Evolutionary conservation across 768 basidiomycete genomes (phyloP).

Genomic region (Paxillus ammoniavirescens): DNA sequence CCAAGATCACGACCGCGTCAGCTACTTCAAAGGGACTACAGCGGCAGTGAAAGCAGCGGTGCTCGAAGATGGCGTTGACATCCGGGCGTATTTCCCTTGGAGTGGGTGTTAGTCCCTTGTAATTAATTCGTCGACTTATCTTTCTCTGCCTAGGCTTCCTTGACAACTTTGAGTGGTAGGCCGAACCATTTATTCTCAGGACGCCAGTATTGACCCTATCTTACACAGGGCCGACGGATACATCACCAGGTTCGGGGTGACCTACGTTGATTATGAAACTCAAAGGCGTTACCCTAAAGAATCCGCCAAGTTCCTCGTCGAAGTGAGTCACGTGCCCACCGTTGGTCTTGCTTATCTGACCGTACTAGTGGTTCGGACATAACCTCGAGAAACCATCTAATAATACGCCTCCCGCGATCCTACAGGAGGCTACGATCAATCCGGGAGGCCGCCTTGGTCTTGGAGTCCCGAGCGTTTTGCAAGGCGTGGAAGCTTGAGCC

Average conservation of each 20-base stretch:
- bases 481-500: not conserved
- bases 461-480: not conserved
- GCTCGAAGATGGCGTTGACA: conserved; percentile 59
- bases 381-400: conserved; percentile 16
- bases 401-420: not conserved
- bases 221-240: conserved; percentile 59
- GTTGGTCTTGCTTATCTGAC: not conserved
- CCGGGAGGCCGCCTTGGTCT: not conserved
- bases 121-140: not conserved
- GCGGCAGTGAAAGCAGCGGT: conserved; percentile 55
- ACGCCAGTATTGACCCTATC: not conserved
- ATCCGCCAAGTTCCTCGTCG: conserved; percentile 53
- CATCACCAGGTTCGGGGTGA: conserved; percentile 64
- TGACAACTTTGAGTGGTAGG: conserved; percentile 68
- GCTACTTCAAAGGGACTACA: conserved; percentile 64
- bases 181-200: not conserved
- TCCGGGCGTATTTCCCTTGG: conserved; percentile 64
- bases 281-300: conserved; percentile 66
- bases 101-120: conserved; percentile 38
- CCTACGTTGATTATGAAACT: conserved; percentile 69
- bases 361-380: conserved; percentile 30
- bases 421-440: not conserved
- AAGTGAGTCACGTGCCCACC: conserved; percentile 35
- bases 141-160: conserved; percentile 47
- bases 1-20: conserved; percentile 59